Conservation (phyloP, 2,329 filamentous ascomycete genomes). For the Pseudonectria buxi region DNA sequence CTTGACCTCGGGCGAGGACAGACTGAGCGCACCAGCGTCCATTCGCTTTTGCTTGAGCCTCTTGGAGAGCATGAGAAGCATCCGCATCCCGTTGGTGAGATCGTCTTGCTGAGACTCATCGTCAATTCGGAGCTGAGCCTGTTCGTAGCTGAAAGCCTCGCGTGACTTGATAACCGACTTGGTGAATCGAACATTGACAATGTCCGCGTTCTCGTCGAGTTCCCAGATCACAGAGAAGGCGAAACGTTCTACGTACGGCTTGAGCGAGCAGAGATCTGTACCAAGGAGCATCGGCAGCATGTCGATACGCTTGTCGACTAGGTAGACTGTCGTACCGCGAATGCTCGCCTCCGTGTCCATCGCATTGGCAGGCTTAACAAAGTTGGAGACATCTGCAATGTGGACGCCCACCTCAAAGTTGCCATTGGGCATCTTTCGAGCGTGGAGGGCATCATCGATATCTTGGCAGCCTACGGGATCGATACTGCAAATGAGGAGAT, state of each 20-base stretch:
- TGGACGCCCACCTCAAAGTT: slow-evolving; percentile 96
- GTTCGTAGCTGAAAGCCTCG: slow-evolving; percentile 96
- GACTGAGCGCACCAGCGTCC: slow-evolving; percentile 88
- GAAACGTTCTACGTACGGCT: slow-evolving; percentile 93
- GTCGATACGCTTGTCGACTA: slow-evolving; percentile 98
- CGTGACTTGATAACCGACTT: slow-evolving; percentile 97
- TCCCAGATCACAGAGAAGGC: slow-evolving; percentile 88
- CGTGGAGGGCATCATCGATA: slow-evolving; percentile 95
- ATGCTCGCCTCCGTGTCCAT: slow-evolving; percentile 96
- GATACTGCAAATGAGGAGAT: slow-evolving; percentile 90
- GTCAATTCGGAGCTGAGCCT: slow-evolving; percentile 90
- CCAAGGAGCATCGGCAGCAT: slow-evolving; percentile 97
- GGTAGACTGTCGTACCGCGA: slow-evolving; percentile 91
- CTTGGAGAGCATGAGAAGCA: slow-evolving; percentile 80
- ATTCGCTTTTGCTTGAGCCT: slow-evolving; percentile 92
- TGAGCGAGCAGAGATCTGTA: slow-evolving; percentile 92
- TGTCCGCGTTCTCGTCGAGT: slow-evolving; percentile 74
- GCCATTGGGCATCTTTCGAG: slow-evolving; percentile 75
- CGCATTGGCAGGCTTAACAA: slow-evolving; percentile 92
- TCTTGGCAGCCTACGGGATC: slow-evolving; percentile 95
- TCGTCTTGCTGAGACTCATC: slow-evolving; percentile 82
- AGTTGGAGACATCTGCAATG: slow-evolving; percentile 98
- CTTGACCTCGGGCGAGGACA: slow-evolving; percentile 96
- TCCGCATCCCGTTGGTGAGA: slow-evolving; percentile 82
- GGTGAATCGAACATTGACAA: slow-evolving; percentile 80